A percentile compares a stretch with the other conserved stretches of the same genome.
Evolutionary conservation across 2,329 filamentous ascomycete genomes (phyloP).

Genomic region (Aspergillus ibericus): DNA sequence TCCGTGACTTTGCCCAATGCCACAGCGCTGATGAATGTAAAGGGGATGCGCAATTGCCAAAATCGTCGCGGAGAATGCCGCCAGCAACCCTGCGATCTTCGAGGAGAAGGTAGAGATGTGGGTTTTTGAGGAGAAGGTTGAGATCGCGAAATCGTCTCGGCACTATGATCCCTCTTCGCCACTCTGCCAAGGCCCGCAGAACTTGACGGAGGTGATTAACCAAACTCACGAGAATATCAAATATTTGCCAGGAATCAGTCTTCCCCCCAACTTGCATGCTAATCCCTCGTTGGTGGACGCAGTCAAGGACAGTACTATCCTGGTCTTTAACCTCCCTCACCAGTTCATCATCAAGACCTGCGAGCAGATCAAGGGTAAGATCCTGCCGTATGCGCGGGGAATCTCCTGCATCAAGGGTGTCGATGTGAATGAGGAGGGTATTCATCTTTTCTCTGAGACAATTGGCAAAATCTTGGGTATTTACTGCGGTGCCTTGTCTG

Average conservation of each 20-base stretch:
- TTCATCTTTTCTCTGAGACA: constrained; percentile 89
- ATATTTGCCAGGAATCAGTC: constrained; percentile 84
- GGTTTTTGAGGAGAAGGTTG: constrained; percentile 93
- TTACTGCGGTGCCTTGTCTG: constrained; percentile 93
- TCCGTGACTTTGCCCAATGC: constrained; percentile 39
- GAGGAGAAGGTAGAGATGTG: constrained; percentile 95
- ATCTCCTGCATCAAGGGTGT: constrained; percentile 99
- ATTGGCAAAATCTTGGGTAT: constrained; percentile 90
- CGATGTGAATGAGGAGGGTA: constrained; percentile 80
- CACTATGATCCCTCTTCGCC: constrained; percentile 78
- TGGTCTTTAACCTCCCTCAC: constrained; percentile 96
- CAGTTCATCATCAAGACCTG: constrained; percentile 84
- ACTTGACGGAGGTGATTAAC: constrained; percentile 91
- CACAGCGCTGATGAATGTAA: constrained; percentile 82
- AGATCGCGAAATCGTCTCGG: constrained; percentile 68
- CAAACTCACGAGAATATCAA: constrained; percentile 93
- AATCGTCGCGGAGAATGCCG: constrained; percentile 90
- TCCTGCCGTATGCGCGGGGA: constrained; percentile 85
- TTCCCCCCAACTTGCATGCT: constrained; percentile 68
- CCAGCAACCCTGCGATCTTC: constrained; percentile 74
- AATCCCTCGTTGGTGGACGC: constrained; percentile 60
- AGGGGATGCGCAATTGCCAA: constrained; percentile 98
- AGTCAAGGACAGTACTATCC: constrained; percentile 79
- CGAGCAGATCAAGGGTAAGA: constrained; percentile 79
- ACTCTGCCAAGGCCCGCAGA: constrained; percentile 70